Percentiles rank a stretch among this genome's conserved stretches.
These are phyloP conservation scores for Neofusicoccum cordaticola DNA, from an alignment of 2,329 filamentous ascomycete genomes.

Conservation along the genomic window DNA sequence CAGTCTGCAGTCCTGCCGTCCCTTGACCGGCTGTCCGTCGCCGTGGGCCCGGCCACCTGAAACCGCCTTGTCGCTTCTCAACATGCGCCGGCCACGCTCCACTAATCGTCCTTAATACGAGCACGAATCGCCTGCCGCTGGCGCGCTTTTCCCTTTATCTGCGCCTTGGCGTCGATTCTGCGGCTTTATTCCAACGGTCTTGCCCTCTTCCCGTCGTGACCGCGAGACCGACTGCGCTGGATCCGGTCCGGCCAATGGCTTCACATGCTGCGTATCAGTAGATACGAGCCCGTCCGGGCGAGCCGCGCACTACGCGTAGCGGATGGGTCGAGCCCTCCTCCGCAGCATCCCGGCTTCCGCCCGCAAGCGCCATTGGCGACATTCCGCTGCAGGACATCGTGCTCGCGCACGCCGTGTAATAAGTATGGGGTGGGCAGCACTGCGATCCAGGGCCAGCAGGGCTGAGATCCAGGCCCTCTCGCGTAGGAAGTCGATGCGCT, in stretches of 20 bases:
- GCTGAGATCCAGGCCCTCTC: no score
- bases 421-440: background rate
- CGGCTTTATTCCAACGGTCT: background rate
- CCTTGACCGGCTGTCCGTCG: background rate
- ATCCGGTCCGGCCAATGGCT: background rate
- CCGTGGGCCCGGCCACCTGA: slow-evolving; percentile 5
- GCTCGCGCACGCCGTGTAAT: background rate
- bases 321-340: background rate
- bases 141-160: slow-evolving; percentile 3
- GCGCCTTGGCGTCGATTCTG: background rate
- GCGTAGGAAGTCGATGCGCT: background rate
- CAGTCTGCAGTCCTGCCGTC: background rate
- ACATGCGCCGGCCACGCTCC: background rate
- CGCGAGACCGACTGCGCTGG: background rate
- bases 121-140: background rate
- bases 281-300: slow-evolving; percentile 10
- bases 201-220: background rate
- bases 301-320: slow-evolving; percentile 1
- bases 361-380: background rate
- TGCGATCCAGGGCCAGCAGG: no score
- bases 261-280: background rate
- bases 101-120: slow-evolving; percentile 7
- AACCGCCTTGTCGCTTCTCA: background rate
- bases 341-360: background rate
- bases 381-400: background rate